phyloP scores from a whole-genome alignment of 306 rosid species.

The Vachellia pachyceras region DNA sequence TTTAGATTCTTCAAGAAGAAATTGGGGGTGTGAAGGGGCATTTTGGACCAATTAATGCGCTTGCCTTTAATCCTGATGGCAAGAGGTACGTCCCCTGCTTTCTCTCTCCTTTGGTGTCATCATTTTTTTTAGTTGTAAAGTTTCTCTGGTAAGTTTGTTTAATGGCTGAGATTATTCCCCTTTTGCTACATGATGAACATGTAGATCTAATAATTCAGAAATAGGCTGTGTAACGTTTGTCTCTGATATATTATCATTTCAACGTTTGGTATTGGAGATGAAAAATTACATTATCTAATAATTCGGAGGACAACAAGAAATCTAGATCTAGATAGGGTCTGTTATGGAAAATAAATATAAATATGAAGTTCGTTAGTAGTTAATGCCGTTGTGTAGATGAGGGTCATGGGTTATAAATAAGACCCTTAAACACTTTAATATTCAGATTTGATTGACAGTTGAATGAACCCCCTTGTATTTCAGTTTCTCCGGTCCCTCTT shows the following conservation, averaged over 20 bases:
- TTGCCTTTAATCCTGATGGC: slow-evolving; percentile 97
- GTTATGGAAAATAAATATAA: no score
- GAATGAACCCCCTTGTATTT: no score
- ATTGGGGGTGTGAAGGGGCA: slow-evolving; percentile 99
- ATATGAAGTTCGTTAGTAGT: no score
- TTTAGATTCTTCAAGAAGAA: slow-evolving; percentile 94
- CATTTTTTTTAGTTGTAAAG: neutral
- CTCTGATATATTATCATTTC: neutral
- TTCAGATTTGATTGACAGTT: no score
- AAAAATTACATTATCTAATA: neutral
- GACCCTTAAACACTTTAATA: no score
- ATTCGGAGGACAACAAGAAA: neutral
- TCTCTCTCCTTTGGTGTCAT: neutral
- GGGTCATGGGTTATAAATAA: no score
- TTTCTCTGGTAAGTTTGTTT: neutral
- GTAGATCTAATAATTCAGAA: neutral
- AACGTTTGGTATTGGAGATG: neutral
- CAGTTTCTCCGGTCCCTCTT: no score
- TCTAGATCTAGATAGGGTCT: neutral
- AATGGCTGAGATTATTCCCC: slow-evolving; percentile 20
- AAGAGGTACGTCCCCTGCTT: slow-evolving; percentile 61
- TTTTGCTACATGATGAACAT: neutral
- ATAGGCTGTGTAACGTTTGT: neutral
- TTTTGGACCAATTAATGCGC: slow-evolving; percentile 95
- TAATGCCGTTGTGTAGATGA: no score